Evolutionary conservation across 2,329 filamentous ascomycete species (phyloP).

Genomic region (Aspergillus sp.): DNA sequence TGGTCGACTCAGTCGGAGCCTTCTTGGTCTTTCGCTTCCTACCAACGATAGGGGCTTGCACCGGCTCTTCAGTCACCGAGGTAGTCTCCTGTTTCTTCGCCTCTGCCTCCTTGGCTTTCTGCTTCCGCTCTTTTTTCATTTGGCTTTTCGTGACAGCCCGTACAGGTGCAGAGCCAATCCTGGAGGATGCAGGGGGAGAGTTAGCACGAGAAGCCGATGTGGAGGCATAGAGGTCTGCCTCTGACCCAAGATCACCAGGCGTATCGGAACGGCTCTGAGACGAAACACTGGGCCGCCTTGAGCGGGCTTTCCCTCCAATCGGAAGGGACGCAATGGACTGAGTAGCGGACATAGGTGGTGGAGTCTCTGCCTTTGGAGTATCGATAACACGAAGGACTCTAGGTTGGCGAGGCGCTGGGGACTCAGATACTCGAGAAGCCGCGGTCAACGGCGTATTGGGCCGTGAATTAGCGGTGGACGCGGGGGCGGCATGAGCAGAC

Average conservation of each 20-base stretch:
- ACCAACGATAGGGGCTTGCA: constrained; percentile 62
- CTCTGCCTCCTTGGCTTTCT: constrained; percentile 50
- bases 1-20: constrained; percentile 27
- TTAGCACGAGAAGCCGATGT: constrained; percentile 60
- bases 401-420: constrained; percentile 41
- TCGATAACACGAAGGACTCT: constrained; percentile 58
- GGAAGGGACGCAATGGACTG: constrained; percentile 34
- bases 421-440: constrained; percentile 39
- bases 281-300: constrained; percentile 46
- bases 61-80: constrained; percentile 48
- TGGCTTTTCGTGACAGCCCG: constrained; percentile 62
- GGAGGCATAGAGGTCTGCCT: constrained; percentile 58
- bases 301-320: constrained; percentile 31
- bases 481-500: constrained; percentile 27
- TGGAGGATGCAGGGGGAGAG: constrained; percentile 53
- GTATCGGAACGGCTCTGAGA: constrained; percentile 61
- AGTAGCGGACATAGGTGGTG: constrained; percentile 29
- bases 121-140: constrained; percentile 57
- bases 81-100: constrained; percentile 43
- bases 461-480: constrained; percentile 44
- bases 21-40: constrained; percentile 61
- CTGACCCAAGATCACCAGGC: constrained; percentile 59
- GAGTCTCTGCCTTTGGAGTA: constrained; percentile 54
- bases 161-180: constrained; percentile 60
- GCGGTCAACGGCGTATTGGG: constrained; percentile 49